Conservation (phyloP, 768 basidiomycete species). For the Tricholoma terreum region DNA sequence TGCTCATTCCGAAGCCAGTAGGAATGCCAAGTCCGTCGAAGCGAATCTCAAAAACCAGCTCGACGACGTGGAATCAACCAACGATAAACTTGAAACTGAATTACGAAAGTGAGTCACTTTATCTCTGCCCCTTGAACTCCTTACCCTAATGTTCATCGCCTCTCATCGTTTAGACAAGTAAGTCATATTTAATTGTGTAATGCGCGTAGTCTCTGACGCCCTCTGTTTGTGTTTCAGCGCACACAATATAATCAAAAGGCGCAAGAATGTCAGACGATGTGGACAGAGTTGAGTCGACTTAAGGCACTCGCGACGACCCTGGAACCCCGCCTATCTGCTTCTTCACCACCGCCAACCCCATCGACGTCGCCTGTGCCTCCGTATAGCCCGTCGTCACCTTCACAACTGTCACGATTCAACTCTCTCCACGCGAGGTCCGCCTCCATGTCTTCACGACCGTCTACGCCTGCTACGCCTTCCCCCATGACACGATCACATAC, state of each 20-base stretch:
- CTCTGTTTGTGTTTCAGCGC: slow-evolving; percentile 39
- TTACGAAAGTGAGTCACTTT: slow-evolving; percentile 59
- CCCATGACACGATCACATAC: slow-evolving; percentile 38
- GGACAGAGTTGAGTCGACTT: slow-evolving; percentile 59
- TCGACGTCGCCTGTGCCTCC: slow-evolving; percentile 37
- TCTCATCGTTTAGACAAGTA: slow-evolving; percentile 51
- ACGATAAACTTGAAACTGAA: slow-evolving; percentile 64
- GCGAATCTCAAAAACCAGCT: slow-evolving; percentile 59
- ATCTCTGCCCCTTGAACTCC: slow-evolving; percentile 14
- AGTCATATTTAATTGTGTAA: slow-evolving; percentile 29
- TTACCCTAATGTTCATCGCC: slow-evolving; percentile 14
- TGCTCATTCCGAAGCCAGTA: slow-evolving; percentile 75
- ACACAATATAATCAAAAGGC: slow-evolving; percentile 61
- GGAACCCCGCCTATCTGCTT: slow-evolving; percentile 30
- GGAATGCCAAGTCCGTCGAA: slow-evolving; percentile 62
- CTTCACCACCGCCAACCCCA: slow-evolving; percentile 31
- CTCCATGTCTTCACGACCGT: slow-evolving; percentile 50
- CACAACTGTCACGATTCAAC: slow-evolving; percentile 50
- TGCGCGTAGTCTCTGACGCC: slow-evolving; percentile 4
- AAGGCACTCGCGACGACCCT: slow-evolving; percentile 46
- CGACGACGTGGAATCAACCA: slow-evolving; percentile 58
- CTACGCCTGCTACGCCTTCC: slow-evolving; percentile 43
- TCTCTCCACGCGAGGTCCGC: slow-evolving; percentile 55
- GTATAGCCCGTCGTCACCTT: slow-evolving; percentile 33
- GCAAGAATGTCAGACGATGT: slow-evolving; percentile 67